A percentile compares a stretch with the other conserved stretches of the same genome.
Evolutionary conservation across 1,284 basidiomycete genomes (phyloP).

Genomic region (Irpex sp.): DNA sequence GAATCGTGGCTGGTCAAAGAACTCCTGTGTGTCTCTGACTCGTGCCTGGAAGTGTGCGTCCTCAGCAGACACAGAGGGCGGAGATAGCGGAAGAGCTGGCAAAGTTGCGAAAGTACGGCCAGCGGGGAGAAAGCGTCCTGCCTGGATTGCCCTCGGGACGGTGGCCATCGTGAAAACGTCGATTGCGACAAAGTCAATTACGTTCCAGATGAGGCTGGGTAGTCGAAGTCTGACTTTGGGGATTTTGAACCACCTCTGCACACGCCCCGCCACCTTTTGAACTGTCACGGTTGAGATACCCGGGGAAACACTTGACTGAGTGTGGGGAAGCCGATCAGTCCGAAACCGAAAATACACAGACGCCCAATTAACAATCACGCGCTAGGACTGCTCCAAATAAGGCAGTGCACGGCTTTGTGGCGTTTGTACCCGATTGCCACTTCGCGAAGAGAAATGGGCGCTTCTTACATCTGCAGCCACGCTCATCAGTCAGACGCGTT

Average conservation of each 20-base stretch:
- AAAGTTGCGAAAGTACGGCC: constrained; percentile 4
- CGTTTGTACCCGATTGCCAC: neutral
- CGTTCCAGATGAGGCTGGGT: neutral
- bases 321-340: constrained; percentile 6
- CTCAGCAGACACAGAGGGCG: constrained; percentile 64
- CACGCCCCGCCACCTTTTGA: neutral
- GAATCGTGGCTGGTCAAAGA: constrained; percentile 77
- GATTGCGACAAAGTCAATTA: neutral
- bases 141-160: neutral
- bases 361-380: constrained; percentile 3
- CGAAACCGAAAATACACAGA: neutral
- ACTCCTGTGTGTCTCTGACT: constrained; percentile 58
- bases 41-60: constrained; percentile 59
- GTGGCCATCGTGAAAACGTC: neutral
- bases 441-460: neutral
- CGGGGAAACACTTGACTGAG: neutral
- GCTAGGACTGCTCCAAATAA: neutral
- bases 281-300: neutral
- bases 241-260: neutral
- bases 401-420: neutral
- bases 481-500: neutral
- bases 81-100: constrained; percentile 48
- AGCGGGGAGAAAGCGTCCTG: constrained; percentile 2
- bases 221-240: neutral
- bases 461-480: neutral